Evolutionary conservation across 2,329 filamentous ascomycete species (phyloP).

Genomic region (Didymella pomorum): DNA sequence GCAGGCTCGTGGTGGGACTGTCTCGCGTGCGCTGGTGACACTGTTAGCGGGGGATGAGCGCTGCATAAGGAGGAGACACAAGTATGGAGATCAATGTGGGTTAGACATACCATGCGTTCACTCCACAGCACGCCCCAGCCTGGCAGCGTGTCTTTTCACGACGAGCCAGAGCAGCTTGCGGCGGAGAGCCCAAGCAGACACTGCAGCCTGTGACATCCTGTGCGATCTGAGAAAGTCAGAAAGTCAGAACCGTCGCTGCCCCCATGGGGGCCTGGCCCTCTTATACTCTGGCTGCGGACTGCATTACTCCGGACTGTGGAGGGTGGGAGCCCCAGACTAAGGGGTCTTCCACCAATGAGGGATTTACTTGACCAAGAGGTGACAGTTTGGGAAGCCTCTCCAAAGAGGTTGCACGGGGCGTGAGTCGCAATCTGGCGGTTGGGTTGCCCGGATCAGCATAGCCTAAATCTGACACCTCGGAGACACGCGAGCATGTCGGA

Average conservation of each 20-base stretch:
- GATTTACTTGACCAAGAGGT: conserved; percentile 15
- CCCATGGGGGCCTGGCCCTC: conserved; percentile 18
- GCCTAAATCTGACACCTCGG: conserved; percentile 4
- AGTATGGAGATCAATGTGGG: conserved; percentile 13
- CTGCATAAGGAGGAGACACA: conserved; percentile 9
- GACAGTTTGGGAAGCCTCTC: conserved; percentile 12
- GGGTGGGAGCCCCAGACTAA: conserved; percentile 20
- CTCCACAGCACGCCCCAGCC: conserved; percentile 17
- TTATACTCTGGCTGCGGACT: conserved; percentile 22
- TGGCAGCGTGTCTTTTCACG: conserved; percentile 17
- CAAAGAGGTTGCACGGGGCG: conserved; percentile 2
- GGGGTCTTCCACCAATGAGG: conserved; percentile 13
- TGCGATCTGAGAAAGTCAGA: not conserved
- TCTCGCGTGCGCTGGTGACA: conserved; percentile 10
- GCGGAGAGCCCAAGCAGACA: conserved; percentile 21
- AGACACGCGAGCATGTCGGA: not conserved
- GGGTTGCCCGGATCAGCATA: conserved; percentile 20
- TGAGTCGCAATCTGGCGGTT: conserved; percentile 15
- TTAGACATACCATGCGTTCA: conserved; percentile 17
- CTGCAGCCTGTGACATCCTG: conserved; percentile 16
- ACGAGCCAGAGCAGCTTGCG: conserved; percentile 19
- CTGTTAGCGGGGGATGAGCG: conserved; percentile 16
- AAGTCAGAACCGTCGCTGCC: conserved; percentile 2
- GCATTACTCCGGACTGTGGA: conserved; percentile 21
- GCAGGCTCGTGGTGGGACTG: conserved; percentile 11